Evolutionary conservation across 768 basidiomycete genomes (phyloP).

Genomic region (Auriscalpium orientale): DNA sequence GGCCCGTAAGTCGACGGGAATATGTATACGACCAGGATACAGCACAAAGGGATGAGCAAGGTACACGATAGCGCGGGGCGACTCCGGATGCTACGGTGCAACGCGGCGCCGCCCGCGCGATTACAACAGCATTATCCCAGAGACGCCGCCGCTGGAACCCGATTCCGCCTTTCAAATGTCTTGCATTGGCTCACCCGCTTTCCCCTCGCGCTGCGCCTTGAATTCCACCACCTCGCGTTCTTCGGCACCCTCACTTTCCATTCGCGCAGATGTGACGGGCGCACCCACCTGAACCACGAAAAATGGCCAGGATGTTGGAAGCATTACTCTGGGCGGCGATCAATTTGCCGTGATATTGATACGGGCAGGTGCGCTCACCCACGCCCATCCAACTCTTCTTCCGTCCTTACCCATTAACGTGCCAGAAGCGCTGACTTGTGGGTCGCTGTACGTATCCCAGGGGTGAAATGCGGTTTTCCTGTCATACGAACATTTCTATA

Average conservation of each 20-base stretch:
- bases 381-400: background rate
- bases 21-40: too few species aligned
- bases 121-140: too few species aligned
- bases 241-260: background rate
- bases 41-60: too few species aligned
- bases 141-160: too few species aligned
- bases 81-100: too few species aligned
- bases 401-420: slow-evolving; percentile 2
- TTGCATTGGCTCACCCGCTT: slow-evolving; percentile 5
- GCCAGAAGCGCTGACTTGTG: slow-evolving; percentile 62
- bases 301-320: slow-evolving; percentile 67
- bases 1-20: too few species aligned
- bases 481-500: slow-evolving; percentile 56
- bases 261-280: slow-evolving; percentile 3
- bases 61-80: too few species aligned
- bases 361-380: slow-evolving; percentile 58
- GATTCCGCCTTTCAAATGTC: too few species aligned
- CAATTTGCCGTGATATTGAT: slow-evolving; percentile 59
- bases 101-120: too few species aligned
- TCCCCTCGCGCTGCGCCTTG: background rate
- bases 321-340: slow-evolving; percentile 59
- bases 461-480: slow-evolving; percentile 46
- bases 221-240: slow-evolving; percentile 3
- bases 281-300: slow-evolving; percentile 53
- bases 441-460: slow-evolving; percentile 47